Evolutionary conservation across 495 filamentous ascomycete species (phyloP), one percentile per base, ranked within the genome.

Genomic region (Aspergillus homomorphus): DNA sequence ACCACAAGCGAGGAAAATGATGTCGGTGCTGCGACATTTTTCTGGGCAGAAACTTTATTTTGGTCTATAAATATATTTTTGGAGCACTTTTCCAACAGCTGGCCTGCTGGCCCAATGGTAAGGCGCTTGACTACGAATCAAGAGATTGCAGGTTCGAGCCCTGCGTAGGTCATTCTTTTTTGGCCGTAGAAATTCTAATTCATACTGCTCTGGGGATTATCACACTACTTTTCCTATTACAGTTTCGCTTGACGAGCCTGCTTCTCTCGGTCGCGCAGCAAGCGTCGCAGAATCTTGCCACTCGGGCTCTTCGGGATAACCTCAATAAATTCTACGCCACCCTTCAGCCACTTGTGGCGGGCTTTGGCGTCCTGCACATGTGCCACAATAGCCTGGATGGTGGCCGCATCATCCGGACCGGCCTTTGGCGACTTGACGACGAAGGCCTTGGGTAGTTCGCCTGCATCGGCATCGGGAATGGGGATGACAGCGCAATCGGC

Each of bases 401-500:
- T 45, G 10, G 55, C 58, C 12, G 38, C 62, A 42, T 61, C 62
- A 15, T 52, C 50, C 38, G 54, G 22, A 38, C 73, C 76, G 2
- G 78, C 73, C 28, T 61, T 68, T 15, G 51, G 54, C 10, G 54
- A 53, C 20, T 49, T 51, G 19, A 91, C 88, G n/a, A 93, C 82
- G 61, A 83, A 92, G 0, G 89, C 89, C 69, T 90, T 91, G 45
- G 89, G 87, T 20, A 86, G 80, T 70, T 93, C 89, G 54, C 88
- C 87, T 16, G 84, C 80, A 2, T 71, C 65, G 19, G 86, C 82
- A 63, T 90, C 82, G 0, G 80, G 83, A 4, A 90, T 77, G 10
- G 83, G 82, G 58, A 92, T 90, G 10, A 92, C 87, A 15, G 87
- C 86, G 65, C 82, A 85, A 67, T 92, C 89, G 54, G 80, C 80